phyloP scores from a whole-genome alignment of 805 yeast species.

The Candida fluviatilis region DNA sequence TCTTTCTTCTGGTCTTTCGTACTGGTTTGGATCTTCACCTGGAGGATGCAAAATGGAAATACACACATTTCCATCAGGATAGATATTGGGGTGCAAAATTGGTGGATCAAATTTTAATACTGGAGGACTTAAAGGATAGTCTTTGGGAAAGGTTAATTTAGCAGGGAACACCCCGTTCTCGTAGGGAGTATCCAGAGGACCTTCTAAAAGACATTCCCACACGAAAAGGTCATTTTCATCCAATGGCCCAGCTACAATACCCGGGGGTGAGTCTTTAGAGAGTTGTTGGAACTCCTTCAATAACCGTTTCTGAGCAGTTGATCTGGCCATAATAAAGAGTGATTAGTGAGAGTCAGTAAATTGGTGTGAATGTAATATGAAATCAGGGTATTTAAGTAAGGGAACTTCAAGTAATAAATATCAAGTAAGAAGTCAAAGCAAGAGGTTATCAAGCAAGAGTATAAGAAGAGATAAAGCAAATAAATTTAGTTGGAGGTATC shows the following conservation, averaged over 20 bases:
- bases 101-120: constrained; percentile 72
- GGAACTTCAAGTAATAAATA: too few species aligned
- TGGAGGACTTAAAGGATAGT: constrained; percentile 84
- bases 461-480: too few species aligned
- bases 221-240: constrained; percentile 66
- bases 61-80: constrained; percentile 93
- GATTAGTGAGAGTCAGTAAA: too few species aligned
- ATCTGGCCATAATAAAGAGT: constrained; percentile 18
- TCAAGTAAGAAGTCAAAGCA: too few species aligned
- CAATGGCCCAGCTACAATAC: constrained; percentile 90
- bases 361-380: not conserved
- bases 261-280: constrained; percentile 85
- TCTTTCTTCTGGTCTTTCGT: constrained; percentile 92
- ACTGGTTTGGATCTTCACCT: constrained; percentile 95
- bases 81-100: constrained; percentile 88
- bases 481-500: too few species aligned
- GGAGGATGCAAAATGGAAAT: constrained; percentile 94
- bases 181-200: constrained; percentile 80
- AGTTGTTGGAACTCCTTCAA: constrained; percentile 88
- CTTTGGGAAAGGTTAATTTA: constrained; percentile 63
- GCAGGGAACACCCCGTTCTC: constrained; percentile 90
- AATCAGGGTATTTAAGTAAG: not conserved
- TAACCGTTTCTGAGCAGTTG: constrained; percentile 81
- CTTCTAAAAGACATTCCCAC: constrained; percentile 84
- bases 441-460: too few species aligned